A percentile compares a stretch with the other conserved stretches of the same genome.
Evolutionary conservation across 108 stramenopile species (phyloP).

Genomic region (Cyclotella atomus): DNA sequence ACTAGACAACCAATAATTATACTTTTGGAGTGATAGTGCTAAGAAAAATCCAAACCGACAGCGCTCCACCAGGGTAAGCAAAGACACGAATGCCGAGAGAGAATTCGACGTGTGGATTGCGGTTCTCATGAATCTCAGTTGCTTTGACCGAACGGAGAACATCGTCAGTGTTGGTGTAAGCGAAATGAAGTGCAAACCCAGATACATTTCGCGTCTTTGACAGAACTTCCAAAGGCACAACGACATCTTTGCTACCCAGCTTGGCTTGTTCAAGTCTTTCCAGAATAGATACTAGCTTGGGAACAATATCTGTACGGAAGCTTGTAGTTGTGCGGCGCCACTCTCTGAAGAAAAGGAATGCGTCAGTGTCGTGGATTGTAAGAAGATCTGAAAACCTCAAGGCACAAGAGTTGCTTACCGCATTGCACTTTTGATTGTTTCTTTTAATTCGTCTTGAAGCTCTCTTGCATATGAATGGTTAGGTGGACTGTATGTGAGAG

Average conservation of each 20-base stretch:
- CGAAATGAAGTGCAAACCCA: constrained; percentile 42
- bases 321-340: constrained; percentile 47
- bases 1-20: constrained; percentile 22
- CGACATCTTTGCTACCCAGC: constrained; percentile 11
- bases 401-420: too few species aligned
- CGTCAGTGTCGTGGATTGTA: too few species aligned
- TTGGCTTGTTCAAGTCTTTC: constrained; percentile 39
- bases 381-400: too few species aligned
- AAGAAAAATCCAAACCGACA: constrained; percentile 49
- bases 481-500: constrained; percentile 25
- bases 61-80: constrained; percentile 39
- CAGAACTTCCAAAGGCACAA: constrained; percentile 20
- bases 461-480: constrained; percentile 30
- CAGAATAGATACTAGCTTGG: constrained; percentile 31
- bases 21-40: constrained; percentile 15
- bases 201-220: constrained; percentile 24
- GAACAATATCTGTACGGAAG: constrained; percentile 38
- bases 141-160: constrained; percentile 29
- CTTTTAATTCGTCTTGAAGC: constrained; percentile 42
- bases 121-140: constrained; percentile 45
- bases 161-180: constrained; percentile 30
- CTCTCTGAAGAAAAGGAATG: too few species aligned
- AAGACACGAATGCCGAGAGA: constrained; percentile 40
- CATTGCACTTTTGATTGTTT: constrained; percentile 41
- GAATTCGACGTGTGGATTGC: constrained; percentile 47